These are phyloP conservation scores for Tieghemiomyces parasiticus DNA, from an alignment of 192 early-diverging fungal species.

Conservation along the genomic window DNA sequence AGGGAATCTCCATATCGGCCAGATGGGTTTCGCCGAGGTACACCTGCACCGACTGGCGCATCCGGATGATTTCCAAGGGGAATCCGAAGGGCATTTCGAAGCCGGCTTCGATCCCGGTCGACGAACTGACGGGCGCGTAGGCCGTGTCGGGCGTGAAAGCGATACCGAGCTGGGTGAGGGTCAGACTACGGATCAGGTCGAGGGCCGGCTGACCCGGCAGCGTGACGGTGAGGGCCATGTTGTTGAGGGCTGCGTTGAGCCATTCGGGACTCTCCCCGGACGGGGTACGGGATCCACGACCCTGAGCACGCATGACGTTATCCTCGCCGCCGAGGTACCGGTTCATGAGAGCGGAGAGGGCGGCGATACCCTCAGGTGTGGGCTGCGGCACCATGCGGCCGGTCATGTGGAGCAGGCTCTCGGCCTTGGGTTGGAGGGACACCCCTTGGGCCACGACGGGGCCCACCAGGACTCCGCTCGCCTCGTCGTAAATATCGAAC, in stretches of 20 bases:
- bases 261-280: constrained; percentile 11
- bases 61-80: constrained; percentile 16
- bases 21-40: constrained; percentile 7
- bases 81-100: constrained; percentile 25
- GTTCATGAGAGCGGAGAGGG: constrained; percentile 12
- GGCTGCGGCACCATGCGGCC: constrained; percentile 11
- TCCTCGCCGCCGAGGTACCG: constrained; percentile 11
- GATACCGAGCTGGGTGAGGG: not conserved
- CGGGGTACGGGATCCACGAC: constrained; percentile 13
- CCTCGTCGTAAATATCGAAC: constrained; percentile 15
- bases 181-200: not conserved
- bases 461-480: constrained; percentile 12
- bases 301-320: constrained; percentile 8
- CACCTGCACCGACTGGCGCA: constrained; percentile 5
- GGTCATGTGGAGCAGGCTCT: constrained; percentile 11
- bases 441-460: constrained; percentile 11
- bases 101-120: constrained; percentile 23
- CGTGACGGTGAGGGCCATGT: constrained; percentile 4
- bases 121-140: constrained; percentile 25
- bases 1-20: constrained; percentile 17
- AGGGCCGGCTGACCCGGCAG: constrained; percentile 6
- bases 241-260: constrained; percentile 18
- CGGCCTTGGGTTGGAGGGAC: constrained; percentile 13
- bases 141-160: constrained; percentile 13
- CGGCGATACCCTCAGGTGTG: not conserved